Evolutionary conservation across 768 basidiomycete genomes (phyloP).

Genomic region (Leccinum longicurvipes): DNA sequence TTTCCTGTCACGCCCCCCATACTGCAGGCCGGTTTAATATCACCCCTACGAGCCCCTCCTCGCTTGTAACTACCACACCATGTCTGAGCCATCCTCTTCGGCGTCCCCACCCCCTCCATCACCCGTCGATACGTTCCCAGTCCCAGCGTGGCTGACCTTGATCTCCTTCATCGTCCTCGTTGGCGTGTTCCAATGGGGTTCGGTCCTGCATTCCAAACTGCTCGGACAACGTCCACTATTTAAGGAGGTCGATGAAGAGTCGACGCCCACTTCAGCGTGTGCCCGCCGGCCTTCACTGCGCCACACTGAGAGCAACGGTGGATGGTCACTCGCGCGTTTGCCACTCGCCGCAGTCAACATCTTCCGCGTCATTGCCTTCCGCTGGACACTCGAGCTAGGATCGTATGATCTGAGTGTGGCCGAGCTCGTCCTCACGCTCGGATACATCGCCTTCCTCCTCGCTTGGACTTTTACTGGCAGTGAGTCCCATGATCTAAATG

Average conservation of each 20-base stretch:
- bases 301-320: constrained; percentile 15
- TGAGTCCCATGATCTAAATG: constrained; percentile 26
- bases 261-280: neutral
- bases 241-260: neutral
- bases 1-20: neutral
- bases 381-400: constrained; percentile 46
- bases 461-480: constrained; percentile 44
- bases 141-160: constrained; percentile 18
- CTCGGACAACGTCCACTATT: neutral
- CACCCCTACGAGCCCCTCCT: neutral
- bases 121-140: neutral
- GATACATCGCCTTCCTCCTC: constrained; percentile 45
- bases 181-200: constrained; percentile 27
- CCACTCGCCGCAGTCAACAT: constrained; percentile 38
- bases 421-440: constrained; percentile 45
- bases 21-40: neutral
- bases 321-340: constrained; percentile 38
- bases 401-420: constrained; percentile 36
- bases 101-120: neutral
- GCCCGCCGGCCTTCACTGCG: neutral
- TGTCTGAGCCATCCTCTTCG: neutral
- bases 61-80: constrained; percentile 1
- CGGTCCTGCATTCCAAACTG: constrained; percentile 22
- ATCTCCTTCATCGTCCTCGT: constrained; percentile 13
- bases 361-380: constrained; percentile 50